Percentiles rank a stretch among this genome's conserved stretches.
These are phyloP conservation scores for Umbelopsis sp. DNA, from an alignment of 192 early-diverging fungal genomes.

Conservation along the genomic window DNA sequence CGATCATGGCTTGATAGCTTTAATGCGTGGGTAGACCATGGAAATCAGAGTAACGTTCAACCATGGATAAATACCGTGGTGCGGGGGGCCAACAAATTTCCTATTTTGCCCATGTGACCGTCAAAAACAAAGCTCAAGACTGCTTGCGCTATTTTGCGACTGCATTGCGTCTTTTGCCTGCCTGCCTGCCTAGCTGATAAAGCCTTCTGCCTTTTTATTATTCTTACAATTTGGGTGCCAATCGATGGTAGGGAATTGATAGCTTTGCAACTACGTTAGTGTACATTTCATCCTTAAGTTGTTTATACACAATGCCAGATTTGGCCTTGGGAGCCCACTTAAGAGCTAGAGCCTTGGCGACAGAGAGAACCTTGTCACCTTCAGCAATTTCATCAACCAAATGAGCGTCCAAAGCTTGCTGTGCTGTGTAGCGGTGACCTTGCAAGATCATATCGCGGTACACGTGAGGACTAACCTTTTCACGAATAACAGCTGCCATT, in stretches of 20 bases:
- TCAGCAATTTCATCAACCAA: constrained; percentile 62
- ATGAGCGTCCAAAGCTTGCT: constrained; percentile 59
- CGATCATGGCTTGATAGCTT: no score
- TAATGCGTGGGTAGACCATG: no score
- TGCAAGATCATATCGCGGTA: constrained; percentile 66
- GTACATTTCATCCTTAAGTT: constrained; percentile 65
- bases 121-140: no score
- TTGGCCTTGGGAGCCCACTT: constrained; percentile 60
- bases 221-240: constrained; percentile 31
- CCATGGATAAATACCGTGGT: no score
- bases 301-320: constrained; percentile 50
- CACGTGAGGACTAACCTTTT: constrained; percentile 60
- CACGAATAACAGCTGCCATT: constrained; percentile 68
- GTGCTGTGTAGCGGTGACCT: constrained; percentile 59
- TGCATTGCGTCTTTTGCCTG: not conserved
- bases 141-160: not conserved
- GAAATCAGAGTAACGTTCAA: no score
- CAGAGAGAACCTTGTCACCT: constrained; percentile 47
- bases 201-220: not conserved
- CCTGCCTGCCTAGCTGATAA: no score
- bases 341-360: constrained; percentile 55
- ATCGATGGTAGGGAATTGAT: constrained; percentile 26
- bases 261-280: constrained; percentile 21
- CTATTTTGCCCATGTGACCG: not conserved
- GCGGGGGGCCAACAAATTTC: not conserved